A percentile compares a stretch with the other conserved stretches of the same genome.
Conservation (phyloP, 768 basidiomycete genomes). For the Glaciozyma martinii region DNA sequence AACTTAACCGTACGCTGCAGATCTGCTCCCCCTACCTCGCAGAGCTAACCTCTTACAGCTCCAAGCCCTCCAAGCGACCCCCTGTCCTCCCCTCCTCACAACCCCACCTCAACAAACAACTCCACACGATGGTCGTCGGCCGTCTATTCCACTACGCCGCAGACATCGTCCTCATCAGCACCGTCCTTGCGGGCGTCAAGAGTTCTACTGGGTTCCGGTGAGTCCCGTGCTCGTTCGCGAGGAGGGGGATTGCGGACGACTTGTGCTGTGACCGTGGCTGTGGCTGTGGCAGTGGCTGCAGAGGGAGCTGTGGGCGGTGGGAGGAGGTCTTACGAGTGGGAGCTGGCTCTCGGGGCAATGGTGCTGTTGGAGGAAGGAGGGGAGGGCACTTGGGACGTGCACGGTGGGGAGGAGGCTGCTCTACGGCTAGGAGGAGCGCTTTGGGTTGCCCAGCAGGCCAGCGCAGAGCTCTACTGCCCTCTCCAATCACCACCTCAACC, state of each 20-base stretch:
- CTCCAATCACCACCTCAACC: neutral
- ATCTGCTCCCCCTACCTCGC: no score
- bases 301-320: no score
- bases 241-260: neutral
- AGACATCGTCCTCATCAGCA: constrained; percentile 77
- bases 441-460: neutral
- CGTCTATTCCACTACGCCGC: constrained; percentile 70
- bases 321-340: no score
- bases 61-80: neutral
- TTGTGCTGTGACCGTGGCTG: neutral
- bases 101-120: neutral
- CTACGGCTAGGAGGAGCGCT: neutral
- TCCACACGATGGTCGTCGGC: constrained; percentile 49
- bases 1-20: no score
- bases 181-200: constrained; percentile 81
- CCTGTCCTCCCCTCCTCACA: neutral
- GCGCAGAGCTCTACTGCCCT: neutral
- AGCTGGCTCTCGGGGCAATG: no score
- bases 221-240: neutral
- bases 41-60: no score
- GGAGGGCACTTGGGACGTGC: no score
- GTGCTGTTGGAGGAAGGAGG: no score
- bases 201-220: constrained; percentile 63
- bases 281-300: neutral
- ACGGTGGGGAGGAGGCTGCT: no score